These are phyloP conservation scores for Raphidocelis subcapitata DNA, from an alignment of 139 green algal species.

Conservation along the genomic window DNA sequence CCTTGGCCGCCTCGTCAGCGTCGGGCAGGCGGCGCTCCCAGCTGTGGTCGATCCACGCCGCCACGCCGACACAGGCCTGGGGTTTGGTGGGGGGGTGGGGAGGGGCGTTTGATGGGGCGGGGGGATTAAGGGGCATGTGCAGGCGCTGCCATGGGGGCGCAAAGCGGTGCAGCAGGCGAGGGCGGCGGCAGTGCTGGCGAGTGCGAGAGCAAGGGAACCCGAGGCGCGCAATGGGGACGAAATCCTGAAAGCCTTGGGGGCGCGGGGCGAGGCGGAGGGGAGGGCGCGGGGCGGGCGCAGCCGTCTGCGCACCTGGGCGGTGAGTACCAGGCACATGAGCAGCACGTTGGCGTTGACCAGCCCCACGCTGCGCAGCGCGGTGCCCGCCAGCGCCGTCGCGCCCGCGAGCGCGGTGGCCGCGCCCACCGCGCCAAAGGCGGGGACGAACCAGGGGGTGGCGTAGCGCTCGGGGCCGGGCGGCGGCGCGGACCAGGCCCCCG, in stretches of 20 bases:
- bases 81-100: no score
- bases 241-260: no score
- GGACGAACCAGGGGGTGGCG: slow-evolving; percentile 15
- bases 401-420: neutral
- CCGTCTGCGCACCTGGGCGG: neutral
- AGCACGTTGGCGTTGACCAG: slow-evolving; percentile 14
- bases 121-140: no score
- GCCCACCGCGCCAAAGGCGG: slow-evolving; percentile 9
- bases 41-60: slow-evolving; percentile 14
- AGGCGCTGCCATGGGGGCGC: no score
- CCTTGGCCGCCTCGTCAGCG: slow-evolving; percentile 18
- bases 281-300: no score
- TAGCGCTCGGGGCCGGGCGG: neutral
- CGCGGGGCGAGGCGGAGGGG: no score
- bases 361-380: slow-evolving; percentile 6
- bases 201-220: no score
- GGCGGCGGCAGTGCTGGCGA: no score
- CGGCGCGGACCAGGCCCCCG: neutral
- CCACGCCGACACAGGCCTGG: slow-evolving; percentile 17
- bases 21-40: slow-evolving; percentile 24
- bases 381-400: slow-evolving; percentile 6
- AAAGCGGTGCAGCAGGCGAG: no score
- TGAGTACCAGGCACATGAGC: slow-evolving; percentile 26
- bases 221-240: no score
- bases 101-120: no score